Conservation (phyloP, 495 filamentous ascomycete species). For the Penicillium manginii region DNA sequence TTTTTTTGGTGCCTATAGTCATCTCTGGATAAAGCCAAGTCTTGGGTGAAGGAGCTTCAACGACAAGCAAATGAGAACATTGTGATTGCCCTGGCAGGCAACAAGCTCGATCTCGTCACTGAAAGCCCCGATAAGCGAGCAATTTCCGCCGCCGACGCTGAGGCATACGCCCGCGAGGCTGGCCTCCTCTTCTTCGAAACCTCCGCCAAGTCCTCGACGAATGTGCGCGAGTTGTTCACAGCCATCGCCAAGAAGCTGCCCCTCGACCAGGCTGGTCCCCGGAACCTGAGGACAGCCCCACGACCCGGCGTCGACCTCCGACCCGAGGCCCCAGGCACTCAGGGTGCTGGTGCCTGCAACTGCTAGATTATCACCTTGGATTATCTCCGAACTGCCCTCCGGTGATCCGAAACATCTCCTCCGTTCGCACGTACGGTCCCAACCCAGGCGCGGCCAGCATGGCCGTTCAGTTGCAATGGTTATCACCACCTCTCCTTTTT, state of each 20-base stretch:
- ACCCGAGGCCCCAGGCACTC: conserved; percentile 76
- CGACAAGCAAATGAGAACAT: conserved; percentile 99
- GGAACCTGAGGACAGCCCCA: conserved; percentile 74
- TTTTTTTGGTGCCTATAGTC: conserved; percentile 54
- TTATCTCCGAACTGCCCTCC: not conserved
- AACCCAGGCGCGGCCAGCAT: conserved; percentile 4
- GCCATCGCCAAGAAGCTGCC: conserved; percentile 97
- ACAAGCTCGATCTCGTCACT: conserved; percentile 93
- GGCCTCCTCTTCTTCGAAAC: conserved; percentile 97
- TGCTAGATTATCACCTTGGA: conserved; percentile 56
- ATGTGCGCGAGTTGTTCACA: conserved; percentile 95
- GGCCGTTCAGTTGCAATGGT: conserved; percentile 5
- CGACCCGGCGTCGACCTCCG: conserved; percentile 80
- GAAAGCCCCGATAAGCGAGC: conserved; percentile 93
- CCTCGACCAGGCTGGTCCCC: conserved; percentile 88
- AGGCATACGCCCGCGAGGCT: conserved; percentile 92
- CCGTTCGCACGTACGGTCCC: conserved; percentile 3
- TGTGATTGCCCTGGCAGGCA: conserved; percentile 95
- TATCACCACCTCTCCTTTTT: conserved; percentile 5
- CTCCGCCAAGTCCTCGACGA: conserved; percentile 93
- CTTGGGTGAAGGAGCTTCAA: conserved; percentile 99
- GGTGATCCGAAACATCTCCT: not conserved
- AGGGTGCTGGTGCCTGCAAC: conserved; percentile 72
- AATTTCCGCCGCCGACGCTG: conserved; percentile 83
- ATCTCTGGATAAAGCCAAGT: conserved; percentile 96